Base-by-base conservation (phyloP, 139 green algal genomes). In the Monoraphidium neglectum region DNA sequence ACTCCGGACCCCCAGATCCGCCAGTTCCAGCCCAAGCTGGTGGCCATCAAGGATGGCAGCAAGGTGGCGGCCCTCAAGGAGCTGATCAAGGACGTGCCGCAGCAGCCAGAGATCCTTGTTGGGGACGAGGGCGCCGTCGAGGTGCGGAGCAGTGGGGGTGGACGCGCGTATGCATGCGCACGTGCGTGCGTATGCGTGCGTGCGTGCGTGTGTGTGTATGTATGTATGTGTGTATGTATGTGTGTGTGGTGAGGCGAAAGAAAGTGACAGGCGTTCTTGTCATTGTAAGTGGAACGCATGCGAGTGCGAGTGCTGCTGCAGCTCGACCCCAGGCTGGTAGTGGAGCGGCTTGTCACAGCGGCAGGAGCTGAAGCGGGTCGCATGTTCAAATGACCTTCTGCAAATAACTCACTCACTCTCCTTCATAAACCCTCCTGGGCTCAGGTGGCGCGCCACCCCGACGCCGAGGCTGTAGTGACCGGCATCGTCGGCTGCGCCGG, bases 401-500 rank as follows among this genome's bases (percentile, higher is more conserved):
- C 18, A 21, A 18, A 32, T 56, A 21, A 56, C 62, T 16, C 16
- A 16, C 18, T 70, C 62, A 21, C 62, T 26, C 16, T 70, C 62
- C 62, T 18, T 70, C 35, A 21, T 70, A 16, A n/a, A n/a, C n/a
- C n/a, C n/a, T n/a, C 57, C 63, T 40, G 37, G 8, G 43, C 8
- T 2, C 56, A 72, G 59, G 70, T 84, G 10, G 73, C 74, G 6
- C 69, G 70, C 28, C 88, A 93, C 74, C 70, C 81, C 0, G 85
- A 93, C 37, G 64, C 63, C n/a, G 83, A 92, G 68, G 68, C 89
- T 4, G 86, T 91, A 4, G 84, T 89, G 13, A 86, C 95, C 2
- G 95, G 96, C 76, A 98, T 99, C 53, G 96, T 98, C 35, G 96
- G 96, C 21, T 99, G 97, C 77, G 97, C 97, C 47, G 97, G 97